phyloP scores from a whole-genome alignment of 352 stramenopile genomes.

The Phytophthora sp. region DNA sequence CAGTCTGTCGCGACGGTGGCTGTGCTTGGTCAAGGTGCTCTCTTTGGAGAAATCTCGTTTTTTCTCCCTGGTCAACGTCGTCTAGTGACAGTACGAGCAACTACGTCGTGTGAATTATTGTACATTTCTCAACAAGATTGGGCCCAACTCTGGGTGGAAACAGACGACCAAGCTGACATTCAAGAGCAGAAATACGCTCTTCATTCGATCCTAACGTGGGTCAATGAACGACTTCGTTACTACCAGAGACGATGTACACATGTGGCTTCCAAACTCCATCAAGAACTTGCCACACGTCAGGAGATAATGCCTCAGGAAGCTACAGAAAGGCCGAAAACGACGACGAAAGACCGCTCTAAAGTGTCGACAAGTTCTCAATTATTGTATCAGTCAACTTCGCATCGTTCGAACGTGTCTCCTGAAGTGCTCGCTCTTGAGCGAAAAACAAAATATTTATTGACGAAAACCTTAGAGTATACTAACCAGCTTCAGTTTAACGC shows the following conservation, averaged over 20 bases:
- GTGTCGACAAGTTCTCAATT: slow-evolving; percentile 42
- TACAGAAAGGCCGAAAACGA: slow-evolving; percentile 72
- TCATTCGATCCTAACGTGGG: slow-evolving; percentile 69
- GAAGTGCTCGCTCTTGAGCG: slow-evolving; percentile 58
- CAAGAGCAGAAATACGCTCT: slow-evolving; percentile 61
- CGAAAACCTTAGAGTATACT: slow-evolving; percentile 48
- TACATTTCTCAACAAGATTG: slow-evolving; percentile 67
- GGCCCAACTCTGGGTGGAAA: slow-evolving; percentile 60
- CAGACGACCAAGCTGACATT: slow-evolving; percentile 40
- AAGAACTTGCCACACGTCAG: slow-evolving; percentile 18
- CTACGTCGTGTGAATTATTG: slow-evolving; percentile 65
- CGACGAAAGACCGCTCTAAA: slow-evolving; percentile 49
- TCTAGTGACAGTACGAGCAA: slow-evolving; percentile 65
- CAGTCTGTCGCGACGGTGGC: slow-evolving; percentile 59
- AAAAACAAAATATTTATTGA: slow-evolving; percentile 65
- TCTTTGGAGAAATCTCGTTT: slow-evolving; percentile 78
- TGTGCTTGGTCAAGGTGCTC: slow-evolving; percentile 58
- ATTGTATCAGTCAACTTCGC: too few relatives aligned
- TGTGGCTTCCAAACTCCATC: slow-evolving; percentile 49
- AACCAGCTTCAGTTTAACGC: slow-evolving; percentile 5
- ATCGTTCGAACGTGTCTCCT: slow-evolving; percentile 25
- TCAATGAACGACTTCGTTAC: slow-evolving; percentile 40
- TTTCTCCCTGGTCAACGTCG: slow-evolving; percentile 66
- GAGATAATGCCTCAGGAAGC: too few relatives aligned
- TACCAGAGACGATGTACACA: slow-evolving; percentile 53